A percentile compares a stretch with the other conserved stretches of the same genome.
These are phyloP conservation scores for Pilaira anomala DNA, from an alignment of 192 early-diverging fungal genomes.

Conservation along the genomic window DNA sequence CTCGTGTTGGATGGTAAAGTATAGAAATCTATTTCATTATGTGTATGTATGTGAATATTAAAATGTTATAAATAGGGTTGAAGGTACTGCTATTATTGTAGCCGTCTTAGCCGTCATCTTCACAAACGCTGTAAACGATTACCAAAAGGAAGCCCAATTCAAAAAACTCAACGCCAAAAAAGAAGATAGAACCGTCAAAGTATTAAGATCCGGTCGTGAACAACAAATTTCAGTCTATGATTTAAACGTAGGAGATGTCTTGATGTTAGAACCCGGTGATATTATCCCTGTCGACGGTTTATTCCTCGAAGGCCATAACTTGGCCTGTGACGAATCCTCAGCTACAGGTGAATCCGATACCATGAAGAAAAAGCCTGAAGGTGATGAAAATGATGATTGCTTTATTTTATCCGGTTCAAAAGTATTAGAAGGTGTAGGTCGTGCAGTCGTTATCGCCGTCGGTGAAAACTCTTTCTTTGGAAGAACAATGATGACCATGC, in stretches of 20 bases:
- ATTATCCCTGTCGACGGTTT: conserved; percentile 89
- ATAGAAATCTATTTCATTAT: not conserved
- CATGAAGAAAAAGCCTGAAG: conserved; percentile 68
- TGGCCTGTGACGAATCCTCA: conserved; percentile 83
- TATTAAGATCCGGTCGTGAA: conserved; percentile 72
- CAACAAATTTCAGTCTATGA: conserved; percentile 73
- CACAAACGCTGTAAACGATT: conserved; percentile 88
- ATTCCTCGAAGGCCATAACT: conserved; percentile 71
- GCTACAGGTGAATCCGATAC: conserved; percentile 90
- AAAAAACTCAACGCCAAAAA: conserved; percentile 84
- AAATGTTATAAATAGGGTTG: conserved; percentile 23
- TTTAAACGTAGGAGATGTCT: conserved; percentile 89
- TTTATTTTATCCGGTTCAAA: conserved; percentile 91
- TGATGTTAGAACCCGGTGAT: conserved; percentile 84
- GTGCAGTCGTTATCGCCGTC: conserved; percentile 79
- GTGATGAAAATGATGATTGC: conserved; percentile 58
- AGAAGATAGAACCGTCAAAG: conserved; percentile 75
- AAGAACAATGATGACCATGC: conserved; percentile 84
- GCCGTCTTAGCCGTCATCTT: conserved; percentile 87
- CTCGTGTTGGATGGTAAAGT: conserved; percentile 72
- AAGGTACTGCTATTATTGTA: conserved; percentile 78
- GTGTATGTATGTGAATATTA: not conserved
- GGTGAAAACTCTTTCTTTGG: conserved; percentile 87
- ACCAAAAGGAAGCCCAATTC: conserved; percentile 85
- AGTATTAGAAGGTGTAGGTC: conserved; percentile 85